A percentile compares a stretch with the other conserved stretches of the same genome.
phyloP scores from a whole-genome alignment of 148 eudicot genomes.

The Rheum nobile region DNA sequence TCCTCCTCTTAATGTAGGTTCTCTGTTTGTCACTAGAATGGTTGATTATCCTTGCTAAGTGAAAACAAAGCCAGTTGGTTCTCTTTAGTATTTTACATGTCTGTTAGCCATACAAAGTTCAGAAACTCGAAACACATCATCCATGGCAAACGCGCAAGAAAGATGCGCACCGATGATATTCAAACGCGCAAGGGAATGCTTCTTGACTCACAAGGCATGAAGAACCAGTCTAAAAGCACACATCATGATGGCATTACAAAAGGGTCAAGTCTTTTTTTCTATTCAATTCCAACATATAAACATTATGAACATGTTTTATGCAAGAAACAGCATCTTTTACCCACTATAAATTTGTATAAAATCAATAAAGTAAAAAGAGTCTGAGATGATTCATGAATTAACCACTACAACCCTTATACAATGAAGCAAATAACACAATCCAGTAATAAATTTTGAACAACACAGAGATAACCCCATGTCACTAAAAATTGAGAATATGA shows the following conservation, averaged over 20 bases:
- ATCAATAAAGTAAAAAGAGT: neutral
- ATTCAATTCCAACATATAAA: neutral
- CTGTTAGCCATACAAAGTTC: too few relatives aligned
- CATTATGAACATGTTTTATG: neutral
- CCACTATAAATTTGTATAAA: neutral
- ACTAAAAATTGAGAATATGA: neutral
- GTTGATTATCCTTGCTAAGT: neutral
- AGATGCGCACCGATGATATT: too few relatives aligned
- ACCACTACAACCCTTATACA: neutral
- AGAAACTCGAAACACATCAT: too few relatives aligned
- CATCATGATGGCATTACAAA: neutral
- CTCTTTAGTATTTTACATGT: too few relatives aligned
- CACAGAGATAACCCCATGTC: neutral
- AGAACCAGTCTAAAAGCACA: neutral
- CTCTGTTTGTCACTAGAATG: neutral
- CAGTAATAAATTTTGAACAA: neutral
- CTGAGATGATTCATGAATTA: neutral
- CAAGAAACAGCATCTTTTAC: neutral
- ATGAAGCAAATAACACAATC: neutral
- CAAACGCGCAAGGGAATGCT: too few relatives aligned
- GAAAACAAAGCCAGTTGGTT: too few relatives aligned
- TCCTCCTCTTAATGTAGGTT: neutral
- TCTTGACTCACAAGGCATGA: neutral
- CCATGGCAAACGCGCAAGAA: too few relatives aligned
- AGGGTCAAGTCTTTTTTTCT: neutral